These are phyloP conservation scores for Penicillium sp. DNA, from an alignment of 2,329 filamentous ascomycete genomes.

Conservation along the genomic window DNA sequence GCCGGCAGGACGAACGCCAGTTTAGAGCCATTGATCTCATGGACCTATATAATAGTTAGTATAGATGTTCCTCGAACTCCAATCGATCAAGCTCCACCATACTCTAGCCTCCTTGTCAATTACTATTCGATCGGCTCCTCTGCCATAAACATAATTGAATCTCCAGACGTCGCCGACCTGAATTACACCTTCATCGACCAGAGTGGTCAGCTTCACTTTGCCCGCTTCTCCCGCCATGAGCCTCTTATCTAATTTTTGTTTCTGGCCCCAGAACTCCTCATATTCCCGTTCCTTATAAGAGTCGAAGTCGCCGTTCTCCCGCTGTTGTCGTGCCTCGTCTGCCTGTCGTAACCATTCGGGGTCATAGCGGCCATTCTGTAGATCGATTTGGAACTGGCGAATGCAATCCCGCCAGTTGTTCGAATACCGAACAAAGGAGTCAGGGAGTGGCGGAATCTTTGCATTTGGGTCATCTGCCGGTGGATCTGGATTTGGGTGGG, in stretches of 20 bases:
- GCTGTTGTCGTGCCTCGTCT: conserved; percentile 51
- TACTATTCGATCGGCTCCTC: conserved; percentile 25
- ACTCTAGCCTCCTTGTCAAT: conserved; percentile 47
- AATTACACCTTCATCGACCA: conserved; percentile 39
- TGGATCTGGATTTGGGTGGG: conserved; percentile 35
- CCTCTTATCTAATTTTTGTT: conserved; percentile 39
- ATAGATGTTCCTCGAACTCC: not conserved
- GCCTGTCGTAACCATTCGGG: conserved; percentile 59
- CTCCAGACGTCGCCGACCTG: conserved; percentile 44
- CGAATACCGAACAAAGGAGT: conserved; percentile 45
- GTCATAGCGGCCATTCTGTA: conserved; percentile 56
- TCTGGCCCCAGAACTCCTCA: conserved; percentile 60
- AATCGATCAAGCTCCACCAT: conserved; percentile 9
- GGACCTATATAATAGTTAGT: conserved; percentile 28
- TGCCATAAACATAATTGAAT: conserved; percentile 34
- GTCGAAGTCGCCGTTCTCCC: conserved; percentile 57
- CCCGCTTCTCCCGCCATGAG: conserved; percentile 44
- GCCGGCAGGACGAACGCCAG: conserved; percentile 43
- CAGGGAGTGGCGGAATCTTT: conserved; percentile 40
- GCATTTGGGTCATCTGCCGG: conserved; percentile 28
- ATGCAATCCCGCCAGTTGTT: conserved; percentile 54
- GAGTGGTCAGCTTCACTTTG: conserved; percentile 38
- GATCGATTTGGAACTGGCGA: conserved; percentile 56
- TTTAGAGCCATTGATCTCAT: conserved; percentile 30
- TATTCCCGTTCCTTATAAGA: conserved; percentile 55